Evolutionary conservation across 306 rosid genomes (phyloP).

Genomic region (Echinosophora koreensis): DNA sequence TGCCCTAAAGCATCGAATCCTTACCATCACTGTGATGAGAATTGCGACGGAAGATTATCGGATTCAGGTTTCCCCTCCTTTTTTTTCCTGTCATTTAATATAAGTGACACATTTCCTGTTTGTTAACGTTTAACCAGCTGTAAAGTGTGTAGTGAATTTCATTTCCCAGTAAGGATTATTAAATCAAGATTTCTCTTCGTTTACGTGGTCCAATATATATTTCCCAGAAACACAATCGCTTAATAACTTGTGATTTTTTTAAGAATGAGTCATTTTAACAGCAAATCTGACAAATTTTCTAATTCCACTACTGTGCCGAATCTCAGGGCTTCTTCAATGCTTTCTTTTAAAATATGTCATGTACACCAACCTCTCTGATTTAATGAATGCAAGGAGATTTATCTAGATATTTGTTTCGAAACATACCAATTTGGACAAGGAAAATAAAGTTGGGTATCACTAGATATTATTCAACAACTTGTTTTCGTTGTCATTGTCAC

Average conservation of each 20-base stretch:
- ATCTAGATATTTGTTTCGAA: too few relatives aligned
- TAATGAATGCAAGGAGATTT: too few relatives aligned
- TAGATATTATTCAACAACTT: too few relatives aligned
- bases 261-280: neutral
- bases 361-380: neutral
- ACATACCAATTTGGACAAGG: too few relatives aligned
- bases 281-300: neutral
- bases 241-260: neutral
- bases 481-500: too few relatives aligned
- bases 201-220: neutral
- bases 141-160: neutral
- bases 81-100: constrained; percentile 19
- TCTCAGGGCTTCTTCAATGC: neutral
- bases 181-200: neutral
- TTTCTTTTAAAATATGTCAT: neutral
- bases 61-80: constrained; percentile 52
- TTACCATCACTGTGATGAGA: constrained; percentile 59
- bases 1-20: constrained; percentile 68
- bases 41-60: constrained; percentile 47
- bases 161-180: neutral
- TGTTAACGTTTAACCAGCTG: neutral
- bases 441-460: too few relatives aligned
- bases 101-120: neutral
- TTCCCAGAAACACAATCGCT: neutral
- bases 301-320: too few relatives aligned